Conservation (phyloP, 2,329 filamentous ascomycete genomes). For the Sporothrix phasma region DNA sequence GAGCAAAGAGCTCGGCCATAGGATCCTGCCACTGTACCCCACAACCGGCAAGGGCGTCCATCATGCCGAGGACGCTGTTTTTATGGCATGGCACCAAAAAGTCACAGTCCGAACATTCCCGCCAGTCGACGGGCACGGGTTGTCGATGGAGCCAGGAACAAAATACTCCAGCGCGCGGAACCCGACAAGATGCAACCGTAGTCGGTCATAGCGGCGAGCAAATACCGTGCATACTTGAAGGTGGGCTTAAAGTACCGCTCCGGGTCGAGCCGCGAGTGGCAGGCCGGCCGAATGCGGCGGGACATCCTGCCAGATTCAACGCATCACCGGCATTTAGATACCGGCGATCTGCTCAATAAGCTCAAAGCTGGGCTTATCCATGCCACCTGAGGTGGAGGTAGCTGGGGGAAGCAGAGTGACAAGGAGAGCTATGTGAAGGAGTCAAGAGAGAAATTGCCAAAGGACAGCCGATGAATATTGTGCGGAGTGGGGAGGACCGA, state of each 20-base stretch:
- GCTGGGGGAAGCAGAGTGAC: background rate
- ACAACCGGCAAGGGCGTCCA: constrained; percentile 12
- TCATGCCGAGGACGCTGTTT: constrained; percentile 14
- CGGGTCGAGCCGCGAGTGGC: constrained; percentile 13
- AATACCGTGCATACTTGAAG: constrained; percentile 9
- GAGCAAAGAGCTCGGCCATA: background rate
- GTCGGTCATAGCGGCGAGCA: constrained; percentile 16
- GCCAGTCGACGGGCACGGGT: background rate
- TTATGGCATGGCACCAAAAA: constrained; percentile 15
- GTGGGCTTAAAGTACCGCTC: constrained; percentile 10
- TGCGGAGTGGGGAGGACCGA: no score
- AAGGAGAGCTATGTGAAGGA: background rate
- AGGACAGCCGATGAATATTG: background rate
- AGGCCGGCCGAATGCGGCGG: background rate
- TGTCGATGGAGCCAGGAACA: constrained; percentile 13
- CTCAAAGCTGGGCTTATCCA: constrained; percentile 17
- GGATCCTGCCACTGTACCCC: constrained; percentile 14
- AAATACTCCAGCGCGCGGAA: constrained; percentile 18
- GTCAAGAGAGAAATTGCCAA: background rate
- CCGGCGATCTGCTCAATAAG: constrained; percentile 11
- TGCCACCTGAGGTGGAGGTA: background rate
- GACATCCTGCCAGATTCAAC: background rate
- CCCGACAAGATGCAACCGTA: constrained; percentile 16
- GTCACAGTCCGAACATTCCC: constrained; percentile 16
- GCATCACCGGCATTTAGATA: constrained; percentile 11